phyloP scores from a whole-genome alignment of 352 stramenopile species.

The Pseudoperonospora humuli region DNA sequence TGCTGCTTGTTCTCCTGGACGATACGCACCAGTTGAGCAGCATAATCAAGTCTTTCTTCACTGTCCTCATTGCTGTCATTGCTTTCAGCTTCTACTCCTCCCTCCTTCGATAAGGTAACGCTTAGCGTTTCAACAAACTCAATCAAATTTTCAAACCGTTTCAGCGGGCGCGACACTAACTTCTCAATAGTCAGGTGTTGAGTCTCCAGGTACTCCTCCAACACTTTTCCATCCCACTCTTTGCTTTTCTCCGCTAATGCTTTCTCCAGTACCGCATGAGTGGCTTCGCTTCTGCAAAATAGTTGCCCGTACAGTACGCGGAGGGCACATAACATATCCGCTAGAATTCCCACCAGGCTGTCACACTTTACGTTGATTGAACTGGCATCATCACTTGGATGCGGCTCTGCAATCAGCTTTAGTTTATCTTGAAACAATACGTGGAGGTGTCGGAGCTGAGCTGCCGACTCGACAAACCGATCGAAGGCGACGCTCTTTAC shows the following conservation, averaged over 20 bases:
- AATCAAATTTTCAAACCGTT: constrained; percentile 25
- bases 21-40: constrained; percentile 20
- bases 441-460: constrained; percentile 20
- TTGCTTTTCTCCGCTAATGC: not conserved
- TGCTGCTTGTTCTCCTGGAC: constrained; percentile 27
- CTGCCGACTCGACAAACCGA: constrained; percentile 16
- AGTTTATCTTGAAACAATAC: constrained; percentile 25
- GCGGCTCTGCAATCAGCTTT: constrained; percentile 4
- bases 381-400: not conserved
- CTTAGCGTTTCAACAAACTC: constrained; percentile 29
- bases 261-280: constrained; percentile 7
- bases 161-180: constrained; percentile 16
- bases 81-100: not conserved
- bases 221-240: constrained; percentile 5
- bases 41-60: constrained; percentile 12
- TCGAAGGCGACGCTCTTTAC: constrained; percentile 12
- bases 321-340: constrained; percentile 22
- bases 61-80: constrained; percentile 4
- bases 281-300: constrained; percentile 12
- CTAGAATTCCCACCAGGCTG: constrained; percentile 17
- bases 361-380: constrained; percentile 11
- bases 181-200: constrained; percentile 15
- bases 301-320: constrained; percentile 23
- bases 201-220: constrained; percentile 16
- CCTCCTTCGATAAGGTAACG: constrained; percentile 11